Base-by-base conservation (phyloP, 78 protist genomes). In the Dictyostelium discoideum region DNA sequence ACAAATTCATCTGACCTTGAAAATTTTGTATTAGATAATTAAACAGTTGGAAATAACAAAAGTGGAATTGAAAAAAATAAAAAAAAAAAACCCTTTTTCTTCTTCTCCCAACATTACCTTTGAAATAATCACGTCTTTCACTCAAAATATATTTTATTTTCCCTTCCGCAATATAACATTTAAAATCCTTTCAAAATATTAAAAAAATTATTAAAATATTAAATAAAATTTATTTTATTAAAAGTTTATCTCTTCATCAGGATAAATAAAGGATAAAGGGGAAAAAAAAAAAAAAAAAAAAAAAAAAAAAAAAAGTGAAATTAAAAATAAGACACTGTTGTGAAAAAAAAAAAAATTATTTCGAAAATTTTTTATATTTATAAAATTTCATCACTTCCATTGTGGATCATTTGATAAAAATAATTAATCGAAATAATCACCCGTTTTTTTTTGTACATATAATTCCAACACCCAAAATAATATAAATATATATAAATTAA, bases 1-100 rank as follows among this genome's bases (percentile, higher is more conserved):
- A 88, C 94, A n/a, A 88, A 88, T 6, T 37, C 81, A 16, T 48
- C 81, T 3, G 46, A 74, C 18, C 11, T 74, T 11, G 81, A 74
- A 74, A 37, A 1, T 2, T 74, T 74, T 37, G 24, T 6, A 32
- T 18, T 74, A 37, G n/a, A 74, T 16, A 29, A 29, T 10, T 13
- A 69, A 11, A 69, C 37, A 26, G 26, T 24, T 69, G 77, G 26
- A 67, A 67, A 67, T 67, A 8, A 9, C 6, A 67, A n/a, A 67
- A 67, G 26, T n/a, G 9, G 26, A 69, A 65, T 57, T 20, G 22
- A 63, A 63, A 63, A 20, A 60, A 60, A 60, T 3, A 18, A 60
- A 20, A 0, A 57, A 57, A 57, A 40, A 40, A 40, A n/a, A n/a
- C n/a, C n/a, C n/a, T 32, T 32, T 1, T 32, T 32, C 37, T 1